A percentile compares a stretch with the other conserved stretches of the same genome.
Evolutionary conservation across 768 basidiomycete species (phyloP).

Genomic region (Hemileccinum rubropunctum): DNA sequence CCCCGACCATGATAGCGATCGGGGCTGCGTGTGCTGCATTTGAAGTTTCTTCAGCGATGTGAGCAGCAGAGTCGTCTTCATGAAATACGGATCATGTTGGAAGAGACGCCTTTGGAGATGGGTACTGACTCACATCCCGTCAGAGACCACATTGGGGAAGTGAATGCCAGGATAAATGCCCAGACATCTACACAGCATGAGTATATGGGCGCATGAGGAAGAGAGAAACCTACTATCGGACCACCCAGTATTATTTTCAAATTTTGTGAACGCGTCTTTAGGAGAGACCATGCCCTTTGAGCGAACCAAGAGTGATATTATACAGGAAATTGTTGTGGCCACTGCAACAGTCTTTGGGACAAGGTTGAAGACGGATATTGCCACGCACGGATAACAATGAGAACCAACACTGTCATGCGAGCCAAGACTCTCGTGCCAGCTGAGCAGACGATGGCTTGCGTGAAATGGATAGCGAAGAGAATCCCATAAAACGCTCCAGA

Average conservation of each 20-base stretch:
- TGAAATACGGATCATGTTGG: not conserved
- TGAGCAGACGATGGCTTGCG: too few species aligned
- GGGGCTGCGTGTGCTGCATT: constrained; percentile 43
- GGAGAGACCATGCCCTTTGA: constrained; percentile 16
- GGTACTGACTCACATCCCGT: constrained; percentile 17
- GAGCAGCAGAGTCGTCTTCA: constrained; percentile 46
- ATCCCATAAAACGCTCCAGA: too few species aligned
- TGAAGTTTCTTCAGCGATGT: constrained; percentile 45
- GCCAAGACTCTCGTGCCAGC: constrained; percentile 5
- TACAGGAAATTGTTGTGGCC: not conserved
- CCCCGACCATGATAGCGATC: constrained; percentile 43
- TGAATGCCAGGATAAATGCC: constrained; percentile 25
- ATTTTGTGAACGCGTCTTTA: constrained; percentile 18
- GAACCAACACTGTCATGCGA: constrained; percentile 13
- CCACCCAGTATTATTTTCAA: constrained; percentile 27
- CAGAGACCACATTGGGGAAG: constrained; percentile 24
- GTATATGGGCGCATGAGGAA: not conserved
- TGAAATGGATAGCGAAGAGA: not conserved
- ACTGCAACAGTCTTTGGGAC: not conserved
- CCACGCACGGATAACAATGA: too few species aligned
- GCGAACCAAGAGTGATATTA: not conserved
- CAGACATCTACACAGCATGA: constrained; percentile 14
- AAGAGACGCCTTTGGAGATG: not conserved
- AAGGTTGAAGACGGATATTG: too few species aligned
- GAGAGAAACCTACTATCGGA: constrained; percentile 9